Conservation (phyloP, 768 basidiomycete species). For the Paxillus involutus region DNA sequence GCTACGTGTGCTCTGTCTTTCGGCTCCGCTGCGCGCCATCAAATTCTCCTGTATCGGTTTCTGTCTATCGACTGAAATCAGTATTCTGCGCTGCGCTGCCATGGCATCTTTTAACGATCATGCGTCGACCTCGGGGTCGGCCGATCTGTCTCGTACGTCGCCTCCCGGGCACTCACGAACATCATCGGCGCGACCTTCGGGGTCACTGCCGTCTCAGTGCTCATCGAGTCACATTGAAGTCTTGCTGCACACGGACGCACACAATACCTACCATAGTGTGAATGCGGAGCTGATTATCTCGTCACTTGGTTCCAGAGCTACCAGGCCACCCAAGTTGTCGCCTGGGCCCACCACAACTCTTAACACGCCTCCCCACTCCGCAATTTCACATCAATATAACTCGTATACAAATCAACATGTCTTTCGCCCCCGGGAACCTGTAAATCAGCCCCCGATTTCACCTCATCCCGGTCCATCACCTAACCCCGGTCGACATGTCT, state of each 20-base stretch:
- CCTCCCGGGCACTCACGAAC: conserved; percentile 28
- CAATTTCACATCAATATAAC: conserved; percentile 50
- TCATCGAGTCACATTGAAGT: conserved; percentile 22
- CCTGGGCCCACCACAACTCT: conserved; percentile 31
- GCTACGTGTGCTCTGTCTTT: conserved; percentile 28
- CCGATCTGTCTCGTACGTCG: conserved; percentile 35
- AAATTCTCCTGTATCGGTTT: conserved; percentile 19
- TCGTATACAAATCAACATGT: conserved; percentile 47
- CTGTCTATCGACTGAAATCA: conserved; percentile 30
- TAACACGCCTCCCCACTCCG: conserved; percentile 30
- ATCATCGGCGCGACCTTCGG: conserved; percentile 26
- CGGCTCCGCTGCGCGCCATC: conserved; percentile 20
- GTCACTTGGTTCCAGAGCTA: conserved; percentile 48
- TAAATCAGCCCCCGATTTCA: conserved; percentile 50
- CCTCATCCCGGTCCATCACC: conserved; percentile 36
- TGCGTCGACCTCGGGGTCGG: conserved; percentile 26
- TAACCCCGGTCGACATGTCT: conserved; percentile 39
- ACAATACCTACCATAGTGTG: conserved; percentile 28
- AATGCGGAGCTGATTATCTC: conserved; percentile 46
- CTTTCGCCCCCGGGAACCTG: conserved; percentile 30
- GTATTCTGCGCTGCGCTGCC: conserved; percentile 10
- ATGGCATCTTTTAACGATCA: conserved; percentile 10
- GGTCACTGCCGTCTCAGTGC: conserved; percentile 20
- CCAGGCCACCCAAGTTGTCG: conserved; percentile 55
- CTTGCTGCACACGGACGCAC: conserved; percentile 20